These are phyloP conservation scores for Diddensiella caesifluorescens DNA, from an alignment of 805 yeast genomes.

Conservation along the genomic window DNA sequence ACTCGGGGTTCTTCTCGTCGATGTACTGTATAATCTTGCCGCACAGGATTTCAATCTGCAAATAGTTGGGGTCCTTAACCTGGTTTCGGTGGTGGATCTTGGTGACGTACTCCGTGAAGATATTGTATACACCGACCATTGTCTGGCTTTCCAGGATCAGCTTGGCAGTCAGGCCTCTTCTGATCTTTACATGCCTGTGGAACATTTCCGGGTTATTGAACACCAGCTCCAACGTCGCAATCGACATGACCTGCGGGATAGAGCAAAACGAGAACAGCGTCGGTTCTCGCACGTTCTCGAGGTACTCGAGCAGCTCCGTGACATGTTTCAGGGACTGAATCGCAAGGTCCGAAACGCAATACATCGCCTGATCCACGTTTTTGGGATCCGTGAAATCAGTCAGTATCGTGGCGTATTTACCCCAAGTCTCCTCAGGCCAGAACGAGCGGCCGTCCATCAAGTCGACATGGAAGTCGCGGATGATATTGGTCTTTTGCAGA, in stretches of 20 bases:
- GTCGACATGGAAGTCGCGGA: constrained; percentile 92
- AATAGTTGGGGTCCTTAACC: constrained; percentile 80
- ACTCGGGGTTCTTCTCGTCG: constrained; percentile 38
- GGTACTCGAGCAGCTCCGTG: constrained; percentile 66
- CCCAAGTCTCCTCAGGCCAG: constrained; percentile 96
- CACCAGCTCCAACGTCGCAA: constrained; percentile 84
- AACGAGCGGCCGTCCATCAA: constrained; percentile 86
- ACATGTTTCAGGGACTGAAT: constrained; percentile 74
- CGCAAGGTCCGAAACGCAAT: constrained; percentile 77
- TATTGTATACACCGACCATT: constrained; percentile 65
- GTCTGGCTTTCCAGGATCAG: constrained; percentile 71
- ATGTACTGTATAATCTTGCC: constrained; percentile 87
- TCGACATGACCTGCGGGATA: constrained; percentile 98
- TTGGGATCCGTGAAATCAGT: constrained; percentile 52
- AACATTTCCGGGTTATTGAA: constrained; percentile 76
- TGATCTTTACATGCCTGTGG: constrained; percentile 70
- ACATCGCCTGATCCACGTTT: constrained; percentile 49
- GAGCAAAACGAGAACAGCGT: constrained; percentile 88
- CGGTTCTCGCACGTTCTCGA: constrained; percentile 72
- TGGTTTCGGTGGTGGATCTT: constrained; percentile 72
- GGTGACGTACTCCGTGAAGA: constrained; percentile 70
- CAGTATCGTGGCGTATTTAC: constrained; percentile 60
- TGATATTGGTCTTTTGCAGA: constrained; percentile 92
- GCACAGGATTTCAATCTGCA: constrained; percentile 75
- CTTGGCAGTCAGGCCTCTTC: constrained; percentile 80